Evolutionary conservation across 192 early-diverging fungal genomes (phyloP), one percentile per base, ranked within the genome.

Genomic region (Globomyces pollinis-pini): DNA sequence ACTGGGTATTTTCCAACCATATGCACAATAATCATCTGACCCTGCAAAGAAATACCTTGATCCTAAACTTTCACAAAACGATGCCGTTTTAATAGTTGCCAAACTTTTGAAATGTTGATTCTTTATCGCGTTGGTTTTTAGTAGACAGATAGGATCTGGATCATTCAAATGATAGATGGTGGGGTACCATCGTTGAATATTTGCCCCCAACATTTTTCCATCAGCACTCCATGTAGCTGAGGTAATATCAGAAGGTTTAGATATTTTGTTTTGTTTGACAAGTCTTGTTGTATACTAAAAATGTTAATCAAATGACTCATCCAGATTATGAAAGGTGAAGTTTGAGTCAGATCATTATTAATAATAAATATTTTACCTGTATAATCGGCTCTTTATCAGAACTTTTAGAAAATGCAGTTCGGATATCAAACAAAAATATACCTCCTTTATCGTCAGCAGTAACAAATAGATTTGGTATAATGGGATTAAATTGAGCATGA

Each of bases 81-180:
- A 28, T 4, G 36, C 55, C 3, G 38, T 31, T 57, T 57, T 57
- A 39, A 57, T 57, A 11, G 55, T 57, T 24, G 15, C 16, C 3
- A 20, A 3, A 0, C 36, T 41, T 11, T 28, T 29, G 16, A 39
- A 57, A 18, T 34, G 18, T 16, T 51, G 6, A 33, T 34, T 31
- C 15, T 51, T 9, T 36, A 13, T 9, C 21, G 9, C 45, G 15
- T 49, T 11, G 15, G 20, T 29, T 12, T 49, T 24, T 12, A 49
- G 15, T n/a, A n/a, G n/a, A 31, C 34, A 41, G 16, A 44, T 39
- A 15, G 55, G 55, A 1, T 57, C 16, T 31, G 55, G 38, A 41
- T 57, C 55, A 57, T 39, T n/a, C 9, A 57, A 13, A 39, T 36
- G 3, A 21, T 31, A 57, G 23, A 57, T 57, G 7, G 41, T 6